Conservation (phyloP, 1,139 yeast genomes). For the Geotrichum restrictum region DNA sequence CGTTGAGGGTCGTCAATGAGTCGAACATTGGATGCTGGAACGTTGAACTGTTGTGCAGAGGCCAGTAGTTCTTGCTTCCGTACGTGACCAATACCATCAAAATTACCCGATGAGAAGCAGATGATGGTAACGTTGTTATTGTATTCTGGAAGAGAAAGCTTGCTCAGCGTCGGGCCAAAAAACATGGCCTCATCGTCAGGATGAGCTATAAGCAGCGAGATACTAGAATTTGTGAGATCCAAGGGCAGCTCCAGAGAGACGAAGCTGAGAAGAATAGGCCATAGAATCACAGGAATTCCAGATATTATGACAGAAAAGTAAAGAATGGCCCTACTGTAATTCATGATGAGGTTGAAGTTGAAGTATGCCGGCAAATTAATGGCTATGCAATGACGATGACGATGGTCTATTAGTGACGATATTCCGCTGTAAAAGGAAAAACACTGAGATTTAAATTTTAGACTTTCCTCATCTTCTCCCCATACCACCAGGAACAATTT, state of each 20-base stretch:
- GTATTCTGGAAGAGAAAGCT: conserved; percentile 41
- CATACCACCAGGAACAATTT: too few relatives aligned
- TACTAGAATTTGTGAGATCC: conserved; percentile 25
- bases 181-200: conserved; percentile 99
- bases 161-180: conserved; percentile 71
- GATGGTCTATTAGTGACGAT: too few relatives aligned
- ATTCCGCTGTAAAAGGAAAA: too few relatives aligned
- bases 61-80: conserved; percentile 56
- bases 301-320: not conserved
- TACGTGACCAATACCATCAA: conserved; percentile 63
- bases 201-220: conserved; percentile 70
- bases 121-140: conserved; percentile 54
- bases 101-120: conserved; percentile 77
- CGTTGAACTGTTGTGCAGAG: conserved; percentile 58
- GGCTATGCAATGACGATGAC: too few relatives aligned
- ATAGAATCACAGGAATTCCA: conserved; percentile 5
- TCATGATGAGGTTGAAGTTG: not conserved
- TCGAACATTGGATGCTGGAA: conserved; percentile 40
- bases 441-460: too few relatives aligned
- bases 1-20: conserved; percentile 46
- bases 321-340: not conserved
- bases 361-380: too few relatives aligned
- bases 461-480: too few relatives aligned
- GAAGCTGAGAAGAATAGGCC: not conserved
- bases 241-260: conserved; percentile 19